phyloP scores from a whole-genome alignment of 2,329 filamentous ascomycete genomes.

The Blastomyces silverae region DNA sequence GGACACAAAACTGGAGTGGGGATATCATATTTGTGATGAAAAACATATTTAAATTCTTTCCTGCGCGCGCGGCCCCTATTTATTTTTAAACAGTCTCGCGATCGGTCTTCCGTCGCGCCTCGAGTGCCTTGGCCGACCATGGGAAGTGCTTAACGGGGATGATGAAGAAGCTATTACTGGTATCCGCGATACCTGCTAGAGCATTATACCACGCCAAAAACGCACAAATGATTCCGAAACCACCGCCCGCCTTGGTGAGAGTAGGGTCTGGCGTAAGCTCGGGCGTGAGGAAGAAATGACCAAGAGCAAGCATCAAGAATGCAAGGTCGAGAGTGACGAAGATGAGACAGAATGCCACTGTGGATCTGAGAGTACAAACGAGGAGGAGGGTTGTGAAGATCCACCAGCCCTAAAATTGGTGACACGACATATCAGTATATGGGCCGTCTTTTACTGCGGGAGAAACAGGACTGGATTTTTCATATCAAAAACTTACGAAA shows the following conservation, averaged over 20 bases:
- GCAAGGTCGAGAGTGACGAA: constrained; percentile 71
- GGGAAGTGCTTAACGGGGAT: constrained; percentile 91
- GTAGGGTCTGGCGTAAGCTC: constrained; percentile 37
- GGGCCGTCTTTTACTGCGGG: neutral
- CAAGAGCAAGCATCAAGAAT: constrained; percentile 64
- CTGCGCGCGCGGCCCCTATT: neutral
- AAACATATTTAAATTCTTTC: constrained; percentile 5
- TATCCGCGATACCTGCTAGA: constrained; percentile 70
- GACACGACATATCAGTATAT: constrained; percentile 4
- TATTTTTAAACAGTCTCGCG: constrained; percentile 36
- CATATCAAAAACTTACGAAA: constrained; percentile 40
- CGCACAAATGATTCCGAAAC: constrained; percentile 72
- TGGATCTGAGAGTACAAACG: constrained; percentile 67
- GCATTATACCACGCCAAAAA: constrained; percentile 87
- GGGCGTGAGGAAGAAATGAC: constrained; percentile 52
- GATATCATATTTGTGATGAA: constrained; percentile 12
- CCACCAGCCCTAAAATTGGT: constrained; percentile 58
- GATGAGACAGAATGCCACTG: constrained; percentile 67
- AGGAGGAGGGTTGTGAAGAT: constrained; percentile 74
- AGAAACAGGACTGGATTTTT: neutral
- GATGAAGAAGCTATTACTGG: constrained; percentile 73
- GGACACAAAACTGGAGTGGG: neutral
- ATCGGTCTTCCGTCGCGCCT: constrained; percentile 51
- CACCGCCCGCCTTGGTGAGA: constrained; percentile 64
- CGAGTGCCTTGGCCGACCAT: constrained; percentile 73